A percentile compares a stretch with the other conserved stretches of the same genome.
Conservation (phyloP, 306 rosid species). For the Trichosanthes truncata region DNA sequence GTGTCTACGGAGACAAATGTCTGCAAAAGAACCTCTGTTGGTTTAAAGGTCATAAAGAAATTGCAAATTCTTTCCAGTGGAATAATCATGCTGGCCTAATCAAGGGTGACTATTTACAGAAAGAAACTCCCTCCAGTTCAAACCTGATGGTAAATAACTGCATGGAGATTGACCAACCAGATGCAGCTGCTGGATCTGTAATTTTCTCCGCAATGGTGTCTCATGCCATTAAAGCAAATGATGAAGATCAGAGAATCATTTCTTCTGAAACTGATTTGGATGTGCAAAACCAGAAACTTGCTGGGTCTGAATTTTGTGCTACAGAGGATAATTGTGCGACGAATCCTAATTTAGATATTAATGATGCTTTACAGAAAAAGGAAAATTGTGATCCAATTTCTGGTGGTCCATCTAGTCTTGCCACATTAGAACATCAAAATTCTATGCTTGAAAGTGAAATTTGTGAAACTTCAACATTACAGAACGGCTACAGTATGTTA, state of each 20-base stretch:
- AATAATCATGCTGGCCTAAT: conserved; percentile 20
- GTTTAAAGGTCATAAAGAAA: conserved; percentile 24
- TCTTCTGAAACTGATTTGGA: conserved; percentile 23
- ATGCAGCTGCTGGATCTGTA: conserved; percentile 21
- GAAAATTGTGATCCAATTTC: conserved; percentile 18
- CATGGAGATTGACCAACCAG: conserved; percentile 17
- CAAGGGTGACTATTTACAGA: conserved; percentile 18
- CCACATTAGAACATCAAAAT: conserved; percentile 17
- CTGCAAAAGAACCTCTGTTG: conserved; percentile 34
- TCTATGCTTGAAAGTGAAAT: conserved; percentile 18
- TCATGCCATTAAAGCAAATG: conserved; percentile 14
- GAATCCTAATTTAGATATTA: conserved; percentile 15
- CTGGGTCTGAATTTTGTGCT: conserved; percentile 24
- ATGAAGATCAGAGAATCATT: conserved; percentile 25
- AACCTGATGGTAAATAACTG: conserved; percentile 18
- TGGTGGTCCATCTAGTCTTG: conserved; percentile 16
- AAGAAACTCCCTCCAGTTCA: conserved; percentile 22
- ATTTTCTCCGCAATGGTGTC: conserved; percentile 19
- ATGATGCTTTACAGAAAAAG: conserved; percentile 18
- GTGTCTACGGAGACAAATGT: conserved; percentile 22
- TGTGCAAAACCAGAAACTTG: conserved; percentile 15
- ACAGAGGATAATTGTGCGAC: conserved; percentile 10
- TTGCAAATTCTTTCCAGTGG: conserved; percentile 24
- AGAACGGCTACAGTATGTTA: conserved; percentile 19
- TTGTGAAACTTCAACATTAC: conserved; percentile 17